Base-by-base conservation (phyloP, 2,329 filamentous ascomycete species). In the Xylaria sp. region DNA sequence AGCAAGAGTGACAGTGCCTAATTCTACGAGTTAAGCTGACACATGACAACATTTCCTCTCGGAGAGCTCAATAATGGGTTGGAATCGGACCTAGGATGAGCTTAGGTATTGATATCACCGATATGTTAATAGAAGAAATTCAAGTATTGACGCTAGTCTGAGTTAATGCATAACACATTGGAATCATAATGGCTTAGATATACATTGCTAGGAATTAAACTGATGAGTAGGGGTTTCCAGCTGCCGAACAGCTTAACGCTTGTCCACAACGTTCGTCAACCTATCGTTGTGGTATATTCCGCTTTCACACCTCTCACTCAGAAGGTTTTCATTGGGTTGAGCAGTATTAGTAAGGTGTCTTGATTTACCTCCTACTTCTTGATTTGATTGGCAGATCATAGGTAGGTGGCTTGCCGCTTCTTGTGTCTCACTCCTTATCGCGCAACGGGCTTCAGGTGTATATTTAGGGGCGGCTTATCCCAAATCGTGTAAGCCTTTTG, bases 401-500 rank as follows among this genome's bases (percentile, higher is more conserved):
- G 20, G 20, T 15, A 4, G 12, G 5, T 50, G 9, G 13, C 31
- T 23, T 18, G 8, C 8, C n/a, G 10, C 18, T 4, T 10, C 23
- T 18, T 41, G 6, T 10, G n/a, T 50, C 10, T 28, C 18, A 1
- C 4, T 10, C 39, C 10, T 18, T 65, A 67, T 13, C 18, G 46
- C 7, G 12, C 41, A 20, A 72, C 72, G 6, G 73, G 74, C 18
- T 66, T 73, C 28, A 77, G 60, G 58, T 76, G 68, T 7, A 81
- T 71, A 37, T 78, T 78, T 52, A 81, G 66, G 8, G 73, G 69
- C 2, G 73, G 73, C 61, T 81, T 81, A 8, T 78, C 70, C 79
- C 80, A 82, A 60, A 81, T 69, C 1, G 74, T 9, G 59, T 76
- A 80, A 8, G 76, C 76, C 61, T 69, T 76, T 69, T 81, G 80